A percentile compares a stretch with the other conserved stretches of the same genome.
phyloP scores from a whole-genome alignment of 202 grass and related monocot species.

The Eragrostis tef region DNA sequence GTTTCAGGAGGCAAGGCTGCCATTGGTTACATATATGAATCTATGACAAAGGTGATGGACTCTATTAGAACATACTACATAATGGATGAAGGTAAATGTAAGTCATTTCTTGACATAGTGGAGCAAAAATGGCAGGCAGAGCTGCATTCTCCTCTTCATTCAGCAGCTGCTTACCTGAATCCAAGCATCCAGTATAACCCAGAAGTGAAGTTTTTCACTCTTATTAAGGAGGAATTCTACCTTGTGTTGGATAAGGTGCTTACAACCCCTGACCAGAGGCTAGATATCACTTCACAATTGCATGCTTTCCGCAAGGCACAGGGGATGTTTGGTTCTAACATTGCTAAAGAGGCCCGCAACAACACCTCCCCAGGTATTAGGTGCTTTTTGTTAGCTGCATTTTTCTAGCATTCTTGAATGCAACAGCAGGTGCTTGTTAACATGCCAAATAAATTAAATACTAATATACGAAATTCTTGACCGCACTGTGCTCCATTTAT shows the following conservation, averaged over 20 bases:
- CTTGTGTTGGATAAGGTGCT: slow-evolving; percentile 81
- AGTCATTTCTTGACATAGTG: slow-evolving; percentile 90
- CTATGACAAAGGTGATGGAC: slow-evolving; percentile 91
- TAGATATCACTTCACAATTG: slow-evolving; percentile 78
- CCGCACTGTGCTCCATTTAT: neutral
- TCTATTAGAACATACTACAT: slow-evolving; percentile 96
- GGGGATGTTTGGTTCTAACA: slow-evolving; percentile 89
- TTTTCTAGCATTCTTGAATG: slow-evolving; percentile 36
- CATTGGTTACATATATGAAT: slow-evolving; percentile 91
- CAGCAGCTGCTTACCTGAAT: slow-evolving; percentile 83
- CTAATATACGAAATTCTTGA: neutral
- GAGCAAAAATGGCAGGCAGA: slow-evolving; percentile 83
- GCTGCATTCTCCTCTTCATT: slow-evolving; percentile 90
- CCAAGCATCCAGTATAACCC: slow-evolving; percentile 94
- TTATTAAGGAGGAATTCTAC: slow-evolving; percentile 82
- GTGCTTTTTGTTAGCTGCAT: neutral
- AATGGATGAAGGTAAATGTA: slow-evolving; percentile 97
- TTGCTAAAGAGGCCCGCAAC: slow-evolving; percentile 87
- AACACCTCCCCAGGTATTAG: slow-evolving; percentile 70
- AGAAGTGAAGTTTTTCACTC: slow-evolving; percentile 75
- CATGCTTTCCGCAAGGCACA: slow-evolving; percentile 85
- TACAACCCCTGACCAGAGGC: slow-evolving; percentile 72
- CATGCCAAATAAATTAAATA: neutral
- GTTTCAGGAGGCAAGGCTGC: slow-evolving; percentile 83
- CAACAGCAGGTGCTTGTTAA: neutral